A percentile compares a stretch with the other conserved stretches of the same genome.
phyloP scores from a whole-genome alignment of 2,329 filamentous ascomycete species.

The Exutisphaerella laricina region DNA sequence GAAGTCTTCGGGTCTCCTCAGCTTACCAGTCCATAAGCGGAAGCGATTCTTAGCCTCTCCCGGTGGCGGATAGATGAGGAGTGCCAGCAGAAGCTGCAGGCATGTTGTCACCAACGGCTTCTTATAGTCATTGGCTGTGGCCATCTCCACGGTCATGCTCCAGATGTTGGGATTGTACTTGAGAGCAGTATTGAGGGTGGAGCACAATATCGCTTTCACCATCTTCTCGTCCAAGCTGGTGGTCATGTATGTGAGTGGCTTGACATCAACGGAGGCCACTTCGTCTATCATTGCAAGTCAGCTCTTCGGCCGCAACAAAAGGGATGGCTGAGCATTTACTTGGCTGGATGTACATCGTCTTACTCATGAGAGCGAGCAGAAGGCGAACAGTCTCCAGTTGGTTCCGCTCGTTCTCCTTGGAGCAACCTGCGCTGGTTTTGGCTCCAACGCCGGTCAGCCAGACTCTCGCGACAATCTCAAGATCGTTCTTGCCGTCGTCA shows the following conservation, averaged over 20 bases:
- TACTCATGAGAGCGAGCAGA: constrained; percentile 77
- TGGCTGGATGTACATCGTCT: constrained; percentile 88
- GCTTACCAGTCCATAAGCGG: constrained; percentile 80
- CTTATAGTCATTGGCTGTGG: constrained; percentile 69
- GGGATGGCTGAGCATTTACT: constrained; percentile 42
- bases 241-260: constrained; percentile 80
- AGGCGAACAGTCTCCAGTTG: constrained; percentile 83
- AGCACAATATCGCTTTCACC: constrained; percentile 85
- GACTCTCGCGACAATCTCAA: constrained; percentile 78
- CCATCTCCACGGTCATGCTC: constrained; percentile 86
- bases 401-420: constrained; percentile 88
- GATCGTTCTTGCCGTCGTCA: constrained; percentile 22
- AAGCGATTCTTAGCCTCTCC: constrained; percentile 70
- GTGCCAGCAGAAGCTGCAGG: constrained; percentile 77
- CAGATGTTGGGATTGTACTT: constrained; percentile 95
- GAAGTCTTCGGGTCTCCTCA: constrained; percentile 93
- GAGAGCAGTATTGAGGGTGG: constrained; percentile 84
- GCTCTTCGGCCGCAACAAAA: neutral
- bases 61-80: constrained; percentile 29
- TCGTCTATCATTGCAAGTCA: constrained; percentile 40
- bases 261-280: constrained; percentile 76
- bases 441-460: constrained; percentile 98
- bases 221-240: constrained; percentile 86
- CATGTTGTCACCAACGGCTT: constrained; percentile 88
- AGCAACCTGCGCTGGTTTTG: constrained; percentile 80